Conservation (phyloP, 768 basidiomycete genomes). For the Leccinum aurantiacum region DNA sequence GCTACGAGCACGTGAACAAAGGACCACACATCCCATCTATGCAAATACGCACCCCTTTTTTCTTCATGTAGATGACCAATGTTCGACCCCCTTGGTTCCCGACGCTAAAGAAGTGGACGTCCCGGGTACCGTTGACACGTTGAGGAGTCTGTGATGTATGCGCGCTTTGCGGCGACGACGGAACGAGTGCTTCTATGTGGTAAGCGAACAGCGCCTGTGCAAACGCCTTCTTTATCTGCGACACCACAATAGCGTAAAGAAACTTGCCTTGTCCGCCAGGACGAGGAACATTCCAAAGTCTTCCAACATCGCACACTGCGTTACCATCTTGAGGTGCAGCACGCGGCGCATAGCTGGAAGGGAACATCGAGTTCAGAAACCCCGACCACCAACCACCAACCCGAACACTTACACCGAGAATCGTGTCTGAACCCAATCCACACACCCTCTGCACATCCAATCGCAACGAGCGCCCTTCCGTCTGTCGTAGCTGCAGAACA, state of each 20-base stretch:
- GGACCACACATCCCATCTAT: slow-evolving; percentile 6
- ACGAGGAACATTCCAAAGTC: slow-evolving; percentile 97
- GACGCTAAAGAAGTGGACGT: slow-evolving; percentile 95
- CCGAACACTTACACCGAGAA: slow-evolving; percentile 59
- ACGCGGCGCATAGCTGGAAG: slow-evolving; percentile 84
- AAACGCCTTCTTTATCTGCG: not conserved
- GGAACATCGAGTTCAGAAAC: slow-evolving; percentile 9
- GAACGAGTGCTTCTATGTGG: slow-evolving; percentile 94
- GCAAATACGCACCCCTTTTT: slow-evolving; percentile 63
- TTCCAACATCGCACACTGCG: slow-evolving; percentile 93
- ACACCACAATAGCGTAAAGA: not conserved
- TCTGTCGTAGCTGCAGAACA: slow-evolving; percentile 67
- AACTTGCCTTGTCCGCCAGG: slow-evolving; percentile 78
- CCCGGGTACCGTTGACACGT: slow-evolving; percentile 85
- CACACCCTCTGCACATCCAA: slow-evolving; percentile 94
- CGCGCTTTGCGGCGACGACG: slow-evolving; percentile 69
- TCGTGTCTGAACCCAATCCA: slow-evolving; percentile 94
- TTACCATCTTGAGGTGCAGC: slow-evolving; percentile 89
- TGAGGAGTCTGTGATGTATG: slow-evolving; percentile 81
- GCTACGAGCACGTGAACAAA: slow-evolving; percentile 32
- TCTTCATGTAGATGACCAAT: slow-evolving; percentile 93
- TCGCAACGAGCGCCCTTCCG: slow-evolving; percentile 81
- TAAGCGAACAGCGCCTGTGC: slow-evolving; percentile 83
- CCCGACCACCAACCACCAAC: not conserved
- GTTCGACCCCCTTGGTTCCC: slow-evolving; percentile 86